phyloP scores from a whole-genome alignment of 441 rosid genomes.

The Melastoma candidum region DNA sequence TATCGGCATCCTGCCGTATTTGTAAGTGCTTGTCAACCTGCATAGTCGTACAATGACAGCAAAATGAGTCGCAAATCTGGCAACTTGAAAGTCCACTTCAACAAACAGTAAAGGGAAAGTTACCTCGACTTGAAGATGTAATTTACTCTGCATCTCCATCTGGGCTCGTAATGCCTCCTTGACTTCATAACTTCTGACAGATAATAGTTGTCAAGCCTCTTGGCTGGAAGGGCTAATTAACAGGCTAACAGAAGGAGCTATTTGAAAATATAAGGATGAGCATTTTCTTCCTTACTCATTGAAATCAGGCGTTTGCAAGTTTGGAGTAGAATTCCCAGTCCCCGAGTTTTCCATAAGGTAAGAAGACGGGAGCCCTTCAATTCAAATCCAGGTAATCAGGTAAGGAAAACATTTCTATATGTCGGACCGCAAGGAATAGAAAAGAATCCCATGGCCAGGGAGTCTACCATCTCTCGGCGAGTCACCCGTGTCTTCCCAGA shows the following conservation, averaged over 20 bases:
- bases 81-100: background rate
- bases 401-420: background rate
- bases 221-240: constrained; percentile 4
- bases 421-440: background rate
- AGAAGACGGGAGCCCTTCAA: constrained; percentile 32
- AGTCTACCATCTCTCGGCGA: constrained; percentile 42
- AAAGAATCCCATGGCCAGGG: background rate
- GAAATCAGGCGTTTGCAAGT: constrained; percentile 28
- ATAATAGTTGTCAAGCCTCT: background rate
- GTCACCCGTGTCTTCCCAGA: constrained; percentile 46
- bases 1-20: constrained; percentile 52
- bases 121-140: constrained; percentile 63
- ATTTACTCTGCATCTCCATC: constrained; percentile 66
- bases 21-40: constrained; percentile 61
- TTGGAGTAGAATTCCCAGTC: constrained; percentile 24
- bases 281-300: constrained; percentile 33
- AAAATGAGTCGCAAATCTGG: background rate
- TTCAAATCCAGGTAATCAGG: background rate
- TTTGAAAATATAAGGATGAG: background rate
- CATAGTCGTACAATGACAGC: background rate
- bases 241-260: constrained; percentile 2
- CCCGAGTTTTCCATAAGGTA: constrained; percentile 38
- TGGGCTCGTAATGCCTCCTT: constrained; percentile 59
- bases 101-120: constrained; percentile 3
- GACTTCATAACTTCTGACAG: constrained; percentile 48